A percentile compares a stretch with the other conserved stretches of the same genome.
Evolutionary conservation across 768 basidiomycete species (phyloP).

Genomic region (Boletus edulis): DNA sequence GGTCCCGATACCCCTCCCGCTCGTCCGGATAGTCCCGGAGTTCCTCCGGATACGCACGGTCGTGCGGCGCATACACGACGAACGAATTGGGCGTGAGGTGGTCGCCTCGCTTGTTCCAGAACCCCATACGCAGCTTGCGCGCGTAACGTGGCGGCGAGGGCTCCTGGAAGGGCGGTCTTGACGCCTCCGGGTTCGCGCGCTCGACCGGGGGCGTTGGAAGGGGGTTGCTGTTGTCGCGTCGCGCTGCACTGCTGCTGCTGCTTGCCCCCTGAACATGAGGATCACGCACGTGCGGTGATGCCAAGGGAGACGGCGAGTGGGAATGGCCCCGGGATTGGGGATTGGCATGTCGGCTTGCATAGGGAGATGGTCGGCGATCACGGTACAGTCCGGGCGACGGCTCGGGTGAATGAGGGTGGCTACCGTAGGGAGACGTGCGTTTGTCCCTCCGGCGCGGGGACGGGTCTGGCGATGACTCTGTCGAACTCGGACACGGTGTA

Average conservation of each 20-base stretch:
- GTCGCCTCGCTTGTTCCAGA: conserved; percentile 78
- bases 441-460: conserved; percentile 27
- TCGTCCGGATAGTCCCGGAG: conserved; percentile 57
- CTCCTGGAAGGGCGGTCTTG: conserved; percentile 27
- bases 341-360: conserved; percentile 8
- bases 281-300: conserved; percentile 13
- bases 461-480: conserved; percentile 28
- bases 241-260: background rate
- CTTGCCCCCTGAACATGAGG: background rate
- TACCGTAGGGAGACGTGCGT: conserved; percentile 21
- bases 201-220: conserved; percentile 31
- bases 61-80: conserved; percentile 64
- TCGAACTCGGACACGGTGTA: conserved; percentile 5
- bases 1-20: conserved; percentile 54
- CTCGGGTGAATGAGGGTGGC: conserved; percentile 20
- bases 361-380: conserved; percentile 24
- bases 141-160: conserved; percentile 30
- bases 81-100: conserved; percentile 54
- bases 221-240: conserved; percentile 26
- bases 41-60: conserved; percentile 57
- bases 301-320: conserved; percentile 15
- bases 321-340: background rate
- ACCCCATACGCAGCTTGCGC: conserved; percentile 49
- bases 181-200: conserved; percentile 19
- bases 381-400: conserved; percentile 27